A percentile compares a stretch with the other conserved stretches of the same genome.
Conservation (phyloP, 2,329 filamentous ascomycete genomes). For the Cytospora piceae region DNA sequence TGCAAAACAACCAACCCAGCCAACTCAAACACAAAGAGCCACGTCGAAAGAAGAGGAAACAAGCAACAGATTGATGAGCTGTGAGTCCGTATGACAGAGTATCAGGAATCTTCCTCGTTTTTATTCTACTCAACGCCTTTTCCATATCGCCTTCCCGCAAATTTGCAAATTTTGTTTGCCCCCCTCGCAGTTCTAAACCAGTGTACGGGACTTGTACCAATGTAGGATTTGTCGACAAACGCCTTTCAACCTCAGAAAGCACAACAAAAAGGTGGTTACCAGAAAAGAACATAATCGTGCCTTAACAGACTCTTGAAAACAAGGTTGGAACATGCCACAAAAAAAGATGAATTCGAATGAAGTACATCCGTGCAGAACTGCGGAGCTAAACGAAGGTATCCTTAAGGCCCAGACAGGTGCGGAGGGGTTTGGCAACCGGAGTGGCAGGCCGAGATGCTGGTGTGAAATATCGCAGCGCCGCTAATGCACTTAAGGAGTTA, state of each 20-base stretch:
- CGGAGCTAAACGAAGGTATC: slow-evolving; percentile 14
- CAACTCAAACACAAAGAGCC: slow-evolving; percentile 4
- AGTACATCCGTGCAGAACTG: not conserved
- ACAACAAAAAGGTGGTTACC: not conserved
- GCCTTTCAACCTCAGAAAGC: not conserved
- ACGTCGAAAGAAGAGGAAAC: not conserved
- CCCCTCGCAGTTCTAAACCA: slow-evolving; percentile 5
- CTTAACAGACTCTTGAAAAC: not conserved
- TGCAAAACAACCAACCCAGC: not conserved
- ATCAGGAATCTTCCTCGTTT: slow-evolving; percentile 13
- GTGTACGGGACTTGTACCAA: not conserved
- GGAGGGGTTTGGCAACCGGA: not conserved
- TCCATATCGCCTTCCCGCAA: slow-evolving; percentile 12
- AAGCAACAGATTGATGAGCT: not conserved
- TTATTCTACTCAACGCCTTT: slow-evolving; percentile 16
- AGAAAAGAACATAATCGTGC: not conserved
- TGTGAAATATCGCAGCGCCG: slow-evolving; percentile 23
- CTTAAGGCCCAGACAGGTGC: slow-evolving; percentile 16
- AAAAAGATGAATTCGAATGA: not conserved
- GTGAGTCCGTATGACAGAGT: slow-evolving; percentile 4
- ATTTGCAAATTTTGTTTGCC: not conserved
- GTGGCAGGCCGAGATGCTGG: slow-evolving; percentile 19
- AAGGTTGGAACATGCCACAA: not conserved
- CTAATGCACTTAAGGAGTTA: slow-evolving; percentile 26
- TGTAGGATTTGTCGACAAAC: not conserved